phyloP scores from a whole-genome alignment of 495 filamentous ascomycete genomes.

The Penicillium egyptiacum region DNA sequence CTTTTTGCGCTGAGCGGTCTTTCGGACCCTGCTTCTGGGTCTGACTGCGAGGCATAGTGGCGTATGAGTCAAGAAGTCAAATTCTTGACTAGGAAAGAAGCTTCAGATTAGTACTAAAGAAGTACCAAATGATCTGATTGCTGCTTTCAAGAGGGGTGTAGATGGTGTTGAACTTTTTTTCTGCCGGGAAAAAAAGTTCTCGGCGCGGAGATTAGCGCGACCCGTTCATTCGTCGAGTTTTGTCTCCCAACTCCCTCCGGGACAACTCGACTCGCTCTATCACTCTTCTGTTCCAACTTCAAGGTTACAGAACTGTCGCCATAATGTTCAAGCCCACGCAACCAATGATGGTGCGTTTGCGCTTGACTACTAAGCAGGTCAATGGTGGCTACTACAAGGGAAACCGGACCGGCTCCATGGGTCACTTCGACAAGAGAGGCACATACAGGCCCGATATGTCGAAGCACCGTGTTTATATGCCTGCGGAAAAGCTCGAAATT shows the following conservation, averaged over 20 bases:
- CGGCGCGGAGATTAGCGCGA: constrained; percentile 41
- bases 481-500: constrained; percentile 59
- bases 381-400: constrained; percentile 97
- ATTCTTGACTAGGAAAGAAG: constrained; percentile 12
- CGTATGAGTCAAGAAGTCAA: constrained; percentile 10
- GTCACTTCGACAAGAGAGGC: constrained; percentile 80
- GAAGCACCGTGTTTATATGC: constrained; percentile 89
- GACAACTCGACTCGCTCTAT: constrained; percentile 12
- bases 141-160: constrained; percentile 22
- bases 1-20: constrained; percentile 50
- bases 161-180: constrained; percentile 32
- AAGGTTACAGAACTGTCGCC: constrained; percentile 1
- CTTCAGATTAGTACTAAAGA: constrained; percentile 8
- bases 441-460: constrained; percentile 77
- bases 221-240: constrained; percentile 29
- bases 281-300: not conserved
- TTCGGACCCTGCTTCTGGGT: constrained; percentile 47
- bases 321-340: constrained; percentile 69
- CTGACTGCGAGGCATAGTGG: constrained; percentile 68
- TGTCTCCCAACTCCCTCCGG: constrained; percentile 8
- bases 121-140: constrained; percentile 14
- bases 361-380: constrained; percentile 88
- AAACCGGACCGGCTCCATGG: constrained; percentile 82
- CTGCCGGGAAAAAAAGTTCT: constrained; percentile 43
- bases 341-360: constrained; percentile 62